A percentile compares a stretch with the other conserved stretches of the same genome.
phyloP scores from a whole-genome alignment of 75 land plant species.

The Chamaecyparis obtusa region DNA sequence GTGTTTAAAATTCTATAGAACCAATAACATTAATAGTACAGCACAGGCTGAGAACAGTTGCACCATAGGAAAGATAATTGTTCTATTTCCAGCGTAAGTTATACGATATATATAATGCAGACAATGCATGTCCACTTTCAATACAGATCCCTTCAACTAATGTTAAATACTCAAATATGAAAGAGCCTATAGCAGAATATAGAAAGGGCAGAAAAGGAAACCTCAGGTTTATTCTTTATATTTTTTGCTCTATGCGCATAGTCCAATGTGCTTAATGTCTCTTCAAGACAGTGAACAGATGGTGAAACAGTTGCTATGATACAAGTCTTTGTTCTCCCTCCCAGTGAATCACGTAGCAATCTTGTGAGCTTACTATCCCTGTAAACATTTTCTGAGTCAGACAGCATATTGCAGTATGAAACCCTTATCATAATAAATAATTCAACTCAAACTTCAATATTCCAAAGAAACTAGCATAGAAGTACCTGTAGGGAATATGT shows the following conservation, averaged over 20 bases:
- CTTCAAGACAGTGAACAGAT: constrained; percentile 93
- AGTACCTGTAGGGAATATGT: constrained; percentile 94
- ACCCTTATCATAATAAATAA: not conserved
- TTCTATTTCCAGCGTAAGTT: not conserved
- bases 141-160: not conserved
- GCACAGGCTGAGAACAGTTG: not conserved
- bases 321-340: constrained; percentile 97
- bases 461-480: not conserved
- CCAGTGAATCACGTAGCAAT: constrained; percentile 89
- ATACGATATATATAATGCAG: not conserved
- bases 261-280: constrained; percentile 96
- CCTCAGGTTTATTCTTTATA: constrained; percentile 99
- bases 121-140: not conserved
- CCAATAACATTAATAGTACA: not conserved
- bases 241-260: constrained; percentile 97
- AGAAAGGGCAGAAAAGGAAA: constrained; percentile 13
- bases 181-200: not conserved
- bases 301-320: constrained; percentile 99
- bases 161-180: not conserved
- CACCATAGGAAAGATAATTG: not conserved
- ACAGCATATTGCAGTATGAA: not conserved
- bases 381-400: constrained; percentile 8
- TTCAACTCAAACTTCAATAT: not conserved
- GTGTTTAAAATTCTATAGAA: too few relatives aligned
- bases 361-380: constrained; percentile 99